Base-by-base conservation (phyloP, 1,284 basidiomycete species). In the Ceratobasidium sp. region DNA sequence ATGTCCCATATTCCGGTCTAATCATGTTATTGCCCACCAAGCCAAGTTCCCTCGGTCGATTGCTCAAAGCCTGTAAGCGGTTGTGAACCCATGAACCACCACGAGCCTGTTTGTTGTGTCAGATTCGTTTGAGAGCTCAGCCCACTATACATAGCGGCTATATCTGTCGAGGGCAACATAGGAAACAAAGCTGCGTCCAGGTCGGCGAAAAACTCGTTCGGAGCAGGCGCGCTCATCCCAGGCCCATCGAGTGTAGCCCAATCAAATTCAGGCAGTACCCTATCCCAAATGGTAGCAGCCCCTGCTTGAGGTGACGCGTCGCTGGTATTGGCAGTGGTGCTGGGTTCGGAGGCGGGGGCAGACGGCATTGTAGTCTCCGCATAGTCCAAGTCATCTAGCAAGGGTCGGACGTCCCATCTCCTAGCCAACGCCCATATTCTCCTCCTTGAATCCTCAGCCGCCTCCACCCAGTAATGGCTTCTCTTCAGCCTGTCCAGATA, bases 351-450 rank as follows among this genome's bases (percentile, higher is more conserved):
- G 27, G 27, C 29, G 29, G 54, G 14, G 16, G 27, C 29, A 19
- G 29, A 34, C 13, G 29, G 27, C 29, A 34, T 8, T 14, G 54
- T 14, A 31, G 29, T 31, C 13, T 56, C 29, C 31, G 54, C 14
- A 13, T 29, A 7, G 9, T 13, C 27, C 19, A 19, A 13, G 14
- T 31, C 54, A 14, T 48, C 53, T 4, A 56, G 24, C 4, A 71
- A 31, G 14, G 54, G 29, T 34, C 22, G 34, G 5, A 59, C 68
- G 54, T 71, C 59, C 68, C 54, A 71, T 22, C 54, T 58, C 31
- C 59, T 54, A 29, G 68, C 68, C 68, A 71, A 34, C 4, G 39
- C 54, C 54, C 53, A 49, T 46, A 71, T 59, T 31, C 68, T 58
- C 16, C 43, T n/a, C n/a, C 56, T 56, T 16, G 53, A 43, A 49